phyloP scores from a whole-genome alignment of 202 grass and related monocot genomes.

The Panicum virgatum region DNA sequence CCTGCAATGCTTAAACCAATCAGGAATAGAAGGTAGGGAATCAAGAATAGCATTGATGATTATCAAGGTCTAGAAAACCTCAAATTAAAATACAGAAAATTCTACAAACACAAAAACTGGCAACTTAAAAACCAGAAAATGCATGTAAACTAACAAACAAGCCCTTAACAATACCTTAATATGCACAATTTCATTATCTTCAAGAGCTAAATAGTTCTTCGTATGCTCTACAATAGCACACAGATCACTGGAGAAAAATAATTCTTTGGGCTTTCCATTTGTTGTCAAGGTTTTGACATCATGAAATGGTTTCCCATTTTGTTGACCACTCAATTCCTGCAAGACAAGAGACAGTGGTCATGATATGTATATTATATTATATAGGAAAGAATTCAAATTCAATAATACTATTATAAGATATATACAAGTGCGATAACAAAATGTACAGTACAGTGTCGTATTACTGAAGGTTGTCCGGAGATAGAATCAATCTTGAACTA shows the following conservation, averaged over 20 bases:
- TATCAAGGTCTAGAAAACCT: background rate
- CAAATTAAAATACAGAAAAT: slow-evolving; percentile 3
- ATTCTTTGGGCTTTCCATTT: slow-evolving; percentile 78
- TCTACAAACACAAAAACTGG: background rate
- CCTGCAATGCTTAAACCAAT: slow-evolving; percentile 47
- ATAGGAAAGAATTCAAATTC: background rate
- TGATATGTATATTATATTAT: background rate
- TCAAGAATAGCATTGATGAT: background rate
- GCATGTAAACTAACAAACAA: background rate
- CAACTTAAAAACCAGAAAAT: background rate
- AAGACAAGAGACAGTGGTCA: background rate
- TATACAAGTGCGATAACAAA: background rate
- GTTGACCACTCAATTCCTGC: slow-evolving; percentile 72
- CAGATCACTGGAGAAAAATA: slow-evolving; percentile 95
- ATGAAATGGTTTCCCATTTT: slow-evolving; percentile 63
- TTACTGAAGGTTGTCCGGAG: background rate
- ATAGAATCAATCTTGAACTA: background rate
- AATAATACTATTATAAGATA: background rate
- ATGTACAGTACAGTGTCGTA: background rate
- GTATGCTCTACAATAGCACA: slow-evolving; percentile 99
- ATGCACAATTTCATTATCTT: slow-evolving; percentile 94
- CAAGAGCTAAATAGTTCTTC: slow-evolving; percentile 84
- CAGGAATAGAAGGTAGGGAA: slow-evolving; percentile 1
- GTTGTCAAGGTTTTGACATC: slow-evolving; percentile 84
- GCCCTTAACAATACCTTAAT: slow-evolving; percentile 59